phyloP scores from a whole-genome alignment of 371 early-diverging fungal genomes.

The Phascolomyces articulosus region DNA sequence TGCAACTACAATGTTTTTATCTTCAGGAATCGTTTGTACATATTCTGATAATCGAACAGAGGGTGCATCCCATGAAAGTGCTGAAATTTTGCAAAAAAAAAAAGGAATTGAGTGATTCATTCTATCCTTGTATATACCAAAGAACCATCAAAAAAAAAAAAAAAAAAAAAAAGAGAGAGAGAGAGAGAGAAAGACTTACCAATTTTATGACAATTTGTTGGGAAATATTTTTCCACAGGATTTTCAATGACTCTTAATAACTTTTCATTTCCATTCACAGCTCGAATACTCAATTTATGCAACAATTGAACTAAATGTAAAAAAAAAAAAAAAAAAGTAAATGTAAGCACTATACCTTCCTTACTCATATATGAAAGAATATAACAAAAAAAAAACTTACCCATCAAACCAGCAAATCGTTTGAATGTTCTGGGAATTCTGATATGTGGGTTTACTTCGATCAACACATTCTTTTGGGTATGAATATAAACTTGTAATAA shows the following conservation, averaged over 20 bases:
- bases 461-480: constrained; percentile 92
- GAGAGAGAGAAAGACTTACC: constrained; percentile 44
- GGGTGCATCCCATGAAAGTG: constrained; percentile 92
- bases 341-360: too few species aligned
- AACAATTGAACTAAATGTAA: constrained; percentile 85
- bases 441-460: constrained; percentile 97
- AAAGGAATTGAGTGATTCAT: too few species aligned
- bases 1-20: constrained; percentile 86
- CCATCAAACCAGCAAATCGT: constrained; percentile 97
- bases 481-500: constrained; percentile 94
- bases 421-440: constrained; percentile 98
- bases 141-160: too few species aligned
- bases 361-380: neutral
- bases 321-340: too few species aligned
- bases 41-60: constrained; percentile 85
- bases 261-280: constrained; percentile 89
- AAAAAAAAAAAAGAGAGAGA: too few species aligned
- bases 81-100: constrained; percentile 30
- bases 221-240: constrained; percentile 92
- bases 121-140: too few species aligned
- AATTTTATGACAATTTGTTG: constrained; percentile 87
- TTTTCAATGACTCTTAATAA: constrained; percentile 96
- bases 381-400: constrained; percentile 25
- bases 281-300: constrained; percentile 94
- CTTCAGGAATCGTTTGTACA: constrained; percentile 77